Evolutionary conservation across 2,329 filamentous ascomycete species (phyloP).

Genomic region (Sarocladiaceae sp.): DNA sequence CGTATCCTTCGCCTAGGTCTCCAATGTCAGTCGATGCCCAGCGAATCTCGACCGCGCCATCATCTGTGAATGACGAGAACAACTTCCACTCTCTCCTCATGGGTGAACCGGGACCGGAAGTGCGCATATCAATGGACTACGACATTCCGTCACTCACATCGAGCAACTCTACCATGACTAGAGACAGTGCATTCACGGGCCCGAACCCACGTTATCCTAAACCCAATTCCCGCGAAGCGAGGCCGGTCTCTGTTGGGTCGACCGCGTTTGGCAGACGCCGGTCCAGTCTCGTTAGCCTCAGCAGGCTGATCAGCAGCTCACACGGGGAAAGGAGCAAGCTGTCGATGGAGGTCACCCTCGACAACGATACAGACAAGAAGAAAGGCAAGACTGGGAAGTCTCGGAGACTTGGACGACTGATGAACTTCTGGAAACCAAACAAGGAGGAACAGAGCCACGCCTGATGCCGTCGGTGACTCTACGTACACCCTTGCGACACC

Average conservation of each 20-base stretch:
- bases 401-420: constrained; percentile 67
- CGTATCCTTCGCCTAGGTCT: constrained; percentile 66
- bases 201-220: constrained; percentile 43
- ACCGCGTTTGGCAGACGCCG: constrained; percentile 64
- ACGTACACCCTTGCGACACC: too few relatives aligned
- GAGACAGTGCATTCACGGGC: constrained; percentile 52
- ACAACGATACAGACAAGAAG: constrained; percentile 49
- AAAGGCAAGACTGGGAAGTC: constrained; percentile 58
- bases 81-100: constrained; percentile 67
- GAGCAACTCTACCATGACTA: constrained; percentile 73
- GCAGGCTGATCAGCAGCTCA: constrained; percentile 69
- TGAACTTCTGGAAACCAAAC: constrained; percentile 74
- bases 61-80: constrained; percentile 68
- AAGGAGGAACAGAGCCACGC: constrained; percentile 23
- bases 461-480: too few relatives aligned
- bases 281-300: constrained; percentile 72
- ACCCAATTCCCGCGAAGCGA: constrained; percentile 47
- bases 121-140: constrained; percentile 63
- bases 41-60: constrained; percentile 70
- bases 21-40: constrained; percentile 67
- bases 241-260: constrained; percentile 59
- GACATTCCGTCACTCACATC: constrained; percentile 72
- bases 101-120: constrained; percentile 69
- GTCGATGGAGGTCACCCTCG: constrained; percentile 60
- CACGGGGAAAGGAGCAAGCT: constrained; percentile 73